Conservation (phyloP, 495 filamentous ascomycete species). For the Aspergillus kassunensis region DNA sequence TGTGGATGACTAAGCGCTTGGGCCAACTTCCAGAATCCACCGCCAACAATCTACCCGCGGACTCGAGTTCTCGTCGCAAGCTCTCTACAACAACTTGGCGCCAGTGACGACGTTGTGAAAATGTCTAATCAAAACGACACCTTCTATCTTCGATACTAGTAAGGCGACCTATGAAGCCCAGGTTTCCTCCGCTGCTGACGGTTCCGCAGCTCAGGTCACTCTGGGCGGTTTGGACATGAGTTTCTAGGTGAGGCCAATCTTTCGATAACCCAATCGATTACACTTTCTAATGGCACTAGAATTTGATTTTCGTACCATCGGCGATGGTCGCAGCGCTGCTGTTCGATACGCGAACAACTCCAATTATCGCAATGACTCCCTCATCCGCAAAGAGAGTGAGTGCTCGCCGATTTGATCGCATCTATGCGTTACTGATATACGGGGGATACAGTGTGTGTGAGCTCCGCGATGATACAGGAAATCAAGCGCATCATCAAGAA, state of each 20-base stretch:
- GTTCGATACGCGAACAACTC: conserved; percentile 99
- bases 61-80: conserved; percentile 12
- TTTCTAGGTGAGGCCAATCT: conserved; percentile 70
- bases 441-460: conserved; percentile 81
- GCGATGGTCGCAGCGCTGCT: conserved; percentile 91
- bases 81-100: neutral
- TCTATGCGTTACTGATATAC: conserved; percentile 20
- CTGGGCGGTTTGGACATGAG: conserved; percentile 96
- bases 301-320: conserved; percentile 92
- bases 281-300: conserved; percentile 54
- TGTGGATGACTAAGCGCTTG: conserved; percentile 48
- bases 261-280: neutral
- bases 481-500: conserved; percentile 96
- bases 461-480: conserved; percentile 84
- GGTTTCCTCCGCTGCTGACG: conserved; percentile 49
- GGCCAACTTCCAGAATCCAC: neutral
- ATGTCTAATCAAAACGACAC: conserved; percentile 64
- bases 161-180: conserved; percentile 41
- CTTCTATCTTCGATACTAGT: conserved; percentile 99
- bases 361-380: conserved; percentile 97
- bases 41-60: conserved; percentile 9
- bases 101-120: neutral
- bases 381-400: conserved; percentile 99
- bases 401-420: conserved; percentile 13
- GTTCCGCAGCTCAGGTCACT: conserved; percentile 81